phyloP scores from a whole-genome alignment of 2,329 filamentous ascomycete species.

The Phaeosphaeria sp. region DNA sequence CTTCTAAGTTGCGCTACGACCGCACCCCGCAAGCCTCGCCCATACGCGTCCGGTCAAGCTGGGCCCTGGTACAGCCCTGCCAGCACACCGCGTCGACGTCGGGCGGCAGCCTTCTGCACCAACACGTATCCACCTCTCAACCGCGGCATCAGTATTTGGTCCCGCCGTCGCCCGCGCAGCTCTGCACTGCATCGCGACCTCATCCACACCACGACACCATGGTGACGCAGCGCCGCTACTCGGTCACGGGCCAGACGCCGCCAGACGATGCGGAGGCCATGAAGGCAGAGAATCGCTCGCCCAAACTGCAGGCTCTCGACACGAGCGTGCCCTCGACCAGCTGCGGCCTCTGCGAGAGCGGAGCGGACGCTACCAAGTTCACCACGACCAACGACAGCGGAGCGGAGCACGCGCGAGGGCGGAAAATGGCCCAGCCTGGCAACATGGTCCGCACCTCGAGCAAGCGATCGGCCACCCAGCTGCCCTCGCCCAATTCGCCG shows the following conservation, averaged over 20 bases:
- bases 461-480: slow-evolving; percentile 46
- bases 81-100: slow-evolving; percentile 24
- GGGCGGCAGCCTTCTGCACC: slow-evolving; percentile 16
- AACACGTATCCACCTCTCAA: slow-evolving; percentile 16
- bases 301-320: slow-evolving; percentile 46
- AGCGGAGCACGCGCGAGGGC: slow-evolving; percentile 29
- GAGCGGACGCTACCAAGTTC: slow-evolving; percentile 14
- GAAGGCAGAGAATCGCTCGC: slow-evolving; percentile 35
- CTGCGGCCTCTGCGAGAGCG: slow-evolving; percentile 41
- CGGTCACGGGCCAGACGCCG: slow-evolving; percentile 46
- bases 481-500: slow-evolving; percentile 45
- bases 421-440: slow-evolving; percentile 33
- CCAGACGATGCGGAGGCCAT: slow-evolving; percentile 42
- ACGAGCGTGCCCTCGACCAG: slow-evolving; percentile 40
- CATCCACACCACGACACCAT: slow-evolving; percentile 15
- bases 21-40: slow-evolving; percentile 33
- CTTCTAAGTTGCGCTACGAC: slow-evolving; percentile 4
- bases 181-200: background rate
- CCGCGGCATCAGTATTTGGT: background rate
- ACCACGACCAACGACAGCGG: slow-evolving; percentile 21
- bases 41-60: slow-evolving; percentile 23
- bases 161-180: slow-evolving; percentile 6
- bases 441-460: slow-evolving; percentile 38
- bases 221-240: slow-evolving; percentile 46
- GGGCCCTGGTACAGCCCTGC: slow-evolving; percentile 23